These are phyloP conservation scores for Camelina hispida DNA, from an alignment of 345 rosid species.

Conservation along the genomic window DNA sequence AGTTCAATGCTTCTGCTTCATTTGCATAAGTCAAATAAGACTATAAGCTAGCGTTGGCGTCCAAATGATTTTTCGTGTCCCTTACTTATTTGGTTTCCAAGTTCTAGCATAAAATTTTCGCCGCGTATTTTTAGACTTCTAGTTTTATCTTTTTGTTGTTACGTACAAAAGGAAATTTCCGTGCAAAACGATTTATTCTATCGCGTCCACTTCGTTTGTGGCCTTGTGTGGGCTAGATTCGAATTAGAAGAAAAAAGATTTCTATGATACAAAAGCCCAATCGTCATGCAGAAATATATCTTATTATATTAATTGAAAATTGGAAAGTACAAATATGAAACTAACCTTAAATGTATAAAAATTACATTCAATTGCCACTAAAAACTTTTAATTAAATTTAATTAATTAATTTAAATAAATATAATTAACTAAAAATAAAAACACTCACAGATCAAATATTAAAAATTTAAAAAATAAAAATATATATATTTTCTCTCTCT, in stretches of 20 bases:
- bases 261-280: neutral
- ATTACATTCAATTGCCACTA: too few relatives aligned
- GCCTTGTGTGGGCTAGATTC: neutral
- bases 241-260: neutral
- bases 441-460: too few relatives aligned
- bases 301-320: too few relatives aligned
- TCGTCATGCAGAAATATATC: neutral
- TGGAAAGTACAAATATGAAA: too few relatives aligned
- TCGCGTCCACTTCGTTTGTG: neutral
- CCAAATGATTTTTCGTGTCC: neutral
- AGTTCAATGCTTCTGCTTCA: neutral
- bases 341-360: too few relatives aligned
- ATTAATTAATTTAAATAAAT: too few relatives aligned
- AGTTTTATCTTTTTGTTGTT: slow-evolving; percentile 13
- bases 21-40: slow-evolving; percentile 22
- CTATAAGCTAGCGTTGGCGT: slow-evolving; percentile 33
- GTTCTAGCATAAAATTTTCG: neutral
- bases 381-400: too few relatives aligned
- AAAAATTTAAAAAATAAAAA: too few relatives aligned
- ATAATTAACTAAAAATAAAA: too few relatives aligned
- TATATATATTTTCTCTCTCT: too few relatives aligned
- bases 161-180: slow-evolving; percentile 10
- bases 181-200: neutral
- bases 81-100: neutral
- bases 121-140: neutral